Conservation (phyloP, 257 asterid species). For the Solanum okadae region DNA sequence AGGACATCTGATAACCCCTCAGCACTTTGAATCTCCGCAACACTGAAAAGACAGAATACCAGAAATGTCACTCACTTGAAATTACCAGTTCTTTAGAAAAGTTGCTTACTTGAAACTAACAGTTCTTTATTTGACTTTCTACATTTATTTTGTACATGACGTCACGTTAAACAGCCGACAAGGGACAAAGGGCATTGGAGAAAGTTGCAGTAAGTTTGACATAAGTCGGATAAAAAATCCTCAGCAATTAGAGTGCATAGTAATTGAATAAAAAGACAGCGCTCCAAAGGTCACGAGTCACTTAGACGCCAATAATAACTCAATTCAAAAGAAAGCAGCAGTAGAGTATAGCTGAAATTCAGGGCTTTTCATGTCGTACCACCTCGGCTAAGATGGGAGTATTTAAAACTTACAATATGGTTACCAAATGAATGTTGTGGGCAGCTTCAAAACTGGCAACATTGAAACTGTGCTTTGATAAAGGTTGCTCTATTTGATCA, state of each 20-base stretch:
- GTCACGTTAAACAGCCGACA: neutral
- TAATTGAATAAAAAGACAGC: neutral
- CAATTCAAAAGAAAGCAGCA: neutral
- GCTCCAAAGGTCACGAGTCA: neutral
- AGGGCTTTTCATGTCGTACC: neutral
- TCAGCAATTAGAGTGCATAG: neutral
- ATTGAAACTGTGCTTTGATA: neutral
- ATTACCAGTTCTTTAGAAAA: neutral
- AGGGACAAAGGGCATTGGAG: neutral
- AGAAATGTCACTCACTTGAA: neutral
- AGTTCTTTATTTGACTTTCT: neutral
- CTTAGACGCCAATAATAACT: neutral
- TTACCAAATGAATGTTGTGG: neutral
- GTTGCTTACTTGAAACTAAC: neutral
- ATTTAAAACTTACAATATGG: neutral
- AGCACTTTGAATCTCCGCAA: conserved; percentile 80
- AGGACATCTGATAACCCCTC: conserved; percentile 75
- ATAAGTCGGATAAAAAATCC: neutral
- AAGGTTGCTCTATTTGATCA: neutral
- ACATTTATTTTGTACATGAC: neutral
- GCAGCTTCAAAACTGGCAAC: neutral
- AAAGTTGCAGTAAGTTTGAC: neutral
- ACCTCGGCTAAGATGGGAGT: neutral
- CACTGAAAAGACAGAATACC: conserved; percentile 24
- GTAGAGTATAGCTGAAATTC: neutral